A percentile compares a stretch with the other conserved stretches of the same genome.
phyloP scores from a whole-genome alignment of 495 filamentous ascomycete genomes.

The Cetradonia linearis region DNA sequence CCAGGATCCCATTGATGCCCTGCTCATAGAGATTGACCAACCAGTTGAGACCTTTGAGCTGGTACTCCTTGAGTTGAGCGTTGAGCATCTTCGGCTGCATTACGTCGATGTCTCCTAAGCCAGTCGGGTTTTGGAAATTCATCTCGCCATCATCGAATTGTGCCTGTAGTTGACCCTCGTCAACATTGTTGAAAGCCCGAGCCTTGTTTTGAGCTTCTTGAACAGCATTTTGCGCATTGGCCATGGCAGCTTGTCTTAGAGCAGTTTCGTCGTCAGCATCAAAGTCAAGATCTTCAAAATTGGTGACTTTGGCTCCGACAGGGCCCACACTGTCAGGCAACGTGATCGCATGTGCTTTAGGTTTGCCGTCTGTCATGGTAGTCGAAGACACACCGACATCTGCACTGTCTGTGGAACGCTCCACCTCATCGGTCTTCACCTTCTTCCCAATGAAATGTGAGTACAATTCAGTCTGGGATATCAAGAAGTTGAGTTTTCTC shows the following conservation, averaged over 20 bases:
- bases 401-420: conserved; percentile 72
- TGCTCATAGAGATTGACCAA: conserved; percentile 98
- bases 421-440: conserved; percentile 90
- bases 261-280: conserved; percentile 85
- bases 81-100: conserved; percentile 90
- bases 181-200: conserved; percentile 68
- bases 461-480: conserved; percentile 97
- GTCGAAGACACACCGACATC: conserved; percentile 46
- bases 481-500: conserved; percentile 98
- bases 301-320: conserved; percentile 61
- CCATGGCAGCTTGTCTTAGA: conserved; percentile 73
- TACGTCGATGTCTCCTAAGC: conserved; percentile 85
- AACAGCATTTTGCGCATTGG: conserved; percentile 93
- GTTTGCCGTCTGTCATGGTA: conserved; percentile 37
- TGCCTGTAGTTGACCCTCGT: conserved; percentile 41
- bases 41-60: conserved; percentile 97
- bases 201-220: conserved; percentile 90
- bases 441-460: conserved; percentile 99
- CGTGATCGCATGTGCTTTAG: conserved; percentile 41
- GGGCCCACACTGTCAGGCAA: conserved; percentile 50
- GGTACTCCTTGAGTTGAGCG: conserved; percentile 93
- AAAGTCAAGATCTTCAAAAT: conserved; percentile 91
- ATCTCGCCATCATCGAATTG: conserved; percentile 72
- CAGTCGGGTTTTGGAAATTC: conserved; percentile 98
- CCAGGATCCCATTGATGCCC: conserved; percentile 97